Percentiles rank a stretch among this genome's conserved stretches.
These are phyloP conservation scores for Mimosa pudica DNA, from an alignment of 306 rosid species.

Conservation along the genomic window DNA sequence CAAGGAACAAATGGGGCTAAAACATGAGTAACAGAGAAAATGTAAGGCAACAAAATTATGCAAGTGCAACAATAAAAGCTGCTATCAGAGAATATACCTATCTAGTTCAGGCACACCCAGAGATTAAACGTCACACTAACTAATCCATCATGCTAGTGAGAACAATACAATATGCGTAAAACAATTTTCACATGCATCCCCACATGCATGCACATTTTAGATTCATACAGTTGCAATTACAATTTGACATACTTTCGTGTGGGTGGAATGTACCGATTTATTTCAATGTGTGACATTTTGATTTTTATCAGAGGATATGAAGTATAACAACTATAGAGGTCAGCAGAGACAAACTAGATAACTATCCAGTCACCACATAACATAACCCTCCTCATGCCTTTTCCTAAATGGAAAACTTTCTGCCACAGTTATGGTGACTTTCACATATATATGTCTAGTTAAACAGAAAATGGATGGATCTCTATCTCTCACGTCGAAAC, in stretches of 20 bases:
- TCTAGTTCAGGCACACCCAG: neutral
- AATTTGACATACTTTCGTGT: slow-evolving; percentile 2
- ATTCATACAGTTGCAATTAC: neutral
- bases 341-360: too few species aligned
- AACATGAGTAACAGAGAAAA: slow-evolving; percentile 27
- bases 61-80: slow-evolving; percentile 28
- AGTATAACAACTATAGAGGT: too few species aligned
- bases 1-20: slow-evolving; percentile 32
- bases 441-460: too few species aligned
- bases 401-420: too few species aligned
- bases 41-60: slow-evolving; percentile 13
- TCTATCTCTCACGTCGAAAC: too few species aligned
- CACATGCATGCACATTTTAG: slow-evolving; percentile 19
- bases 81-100: slow-evolving; percentile 4
- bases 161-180: slow-evolving; percentile 16
- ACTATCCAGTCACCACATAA: too few species aligned
- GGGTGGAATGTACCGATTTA: neutral
- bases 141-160: slow-evolving; percentile 22
- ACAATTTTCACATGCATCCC: slow-evolving; percentile 10
- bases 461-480: too few species aligned
- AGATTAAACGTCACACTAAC: slow-evolving; percentile 9
- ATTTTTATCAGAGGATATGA: too few species aligned
- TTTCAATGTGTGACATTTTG: too few species aligned
- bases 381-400: too few species aligned
- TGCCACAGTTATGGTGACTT: too few species aligned